Evolutionary conservation across 768 basidiomycete species (phyloP), one percentile per base, ranked within the genome.

Genomic region (Suillus luteus): DNA sequence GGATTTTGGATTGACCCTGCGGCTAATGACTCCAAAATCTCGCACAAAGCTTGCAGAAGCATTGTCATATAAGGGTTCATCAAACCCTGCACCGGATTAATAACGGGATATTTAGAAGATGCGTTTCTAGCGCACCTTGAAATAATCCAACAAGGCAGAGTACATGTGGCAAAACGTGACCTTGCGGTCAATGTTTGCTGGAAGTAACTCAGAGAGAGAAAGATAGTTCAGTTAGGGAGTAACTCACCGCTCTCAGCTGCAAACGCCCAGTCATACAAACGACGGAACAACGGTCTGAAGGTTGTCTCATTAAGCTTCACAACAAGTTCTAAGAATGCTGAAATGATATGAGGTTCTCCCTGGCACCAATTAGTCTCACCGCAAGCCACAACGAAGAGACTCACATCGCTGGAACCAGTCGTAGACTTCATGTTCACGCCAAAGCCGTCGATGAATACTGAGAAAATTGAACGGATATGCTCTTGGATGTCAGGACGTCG

Each of bases 191-290:
- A 77, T 73, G 17, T 77, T 76, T 59, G 66, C 69, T 72, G 31
- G 40, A 37, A 62, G 35, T 5, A 41, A 41, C n/a, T 57, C 66
- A 63, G 27, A 44, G 2, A 17, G 5, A n/a, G 63, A 4, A 51
- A 31, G 9, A 24, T 5, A 4, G 24, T 40, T 57, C 15, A 1
- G 22, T 27, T 14, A 5, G 9, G 24, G 22, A 40, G 55, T 11
- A 4, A 75, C 81, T 38, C 69, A 88, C 87, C 76, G 31, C 71
- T 70, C 35, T 82, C 83, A 63, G 80, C 79, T 1, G 82, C 83
- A 69, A 95, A 95, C 0, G 95, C 95, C 97, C 97, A 99, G 72
- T 99, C 97, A 70, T 93, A 95, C 63, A 96, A 75, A 61, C 89
- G 88, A 61, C 95, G 87, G 84, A 98, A 96, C 17, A 98, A 79